Evolutionary conservation across 1,139 yeast species (phyloP), one percentile per base, ranked within the genome.

Genomic region (Hanseniaspora uvarum): DNA sequence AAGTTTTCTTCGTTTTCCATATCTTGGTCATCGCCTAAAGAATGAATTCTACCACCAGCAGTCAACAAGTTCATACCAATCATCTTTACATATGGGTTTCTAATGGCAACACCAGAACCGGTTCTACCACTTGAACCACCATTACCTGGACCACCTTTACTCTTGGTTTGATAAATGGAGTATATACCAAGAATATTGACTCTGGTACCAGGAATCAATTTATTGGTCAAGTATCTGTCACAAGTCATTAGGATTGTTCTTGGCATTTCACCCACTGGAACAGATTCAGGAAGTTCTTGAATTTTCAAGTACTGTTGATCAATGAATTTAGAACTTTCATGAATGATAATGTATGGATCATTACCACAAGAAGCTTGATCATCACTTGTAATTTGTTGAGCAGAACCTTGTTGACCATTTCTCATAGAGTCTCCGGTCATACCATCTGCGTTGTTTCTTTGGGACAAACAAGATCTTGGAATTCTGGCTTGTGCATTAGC

Each of bases 251-350:
- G 68, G 52, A 94, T 84, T 63, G 92, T 95, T 61, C 99, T 80
- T 14, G 99, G 99, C 89, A 92, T 84, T 71, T 92, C 99, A 59
- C 99, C 98, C 21, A 92, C 95, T 1, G 98, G 99, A 0, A 92
- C 97, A 83, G 86, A 85, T 67, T 92, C 98, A 14, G 98, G 97
- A 16, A 94, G 77, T 66, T 92, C 99, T 67, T 92, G 99, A 54
- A 94, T 74, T 66, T 94, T 94, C 63, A 94, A 75, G 26, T 85
- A 81, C 68, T 94, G 99, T 67, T 94, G 97, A 68, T 94, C 98
- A 56, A 92, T 84, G 66, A 89, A 94, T 18, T 79, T 74, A 1
- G 96, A 88, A 65, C 87, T 86, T 66, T 92, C 97, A 67, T 92
- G 98, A 40, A 87, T 92, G 58, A 94, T 85, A 38, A 86, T 80